These are phyloP conservation scores for Nicotiana noctiflora DNA, from an alignment of 257 asterid genomes.

Conservation along the genomic window DNA sequence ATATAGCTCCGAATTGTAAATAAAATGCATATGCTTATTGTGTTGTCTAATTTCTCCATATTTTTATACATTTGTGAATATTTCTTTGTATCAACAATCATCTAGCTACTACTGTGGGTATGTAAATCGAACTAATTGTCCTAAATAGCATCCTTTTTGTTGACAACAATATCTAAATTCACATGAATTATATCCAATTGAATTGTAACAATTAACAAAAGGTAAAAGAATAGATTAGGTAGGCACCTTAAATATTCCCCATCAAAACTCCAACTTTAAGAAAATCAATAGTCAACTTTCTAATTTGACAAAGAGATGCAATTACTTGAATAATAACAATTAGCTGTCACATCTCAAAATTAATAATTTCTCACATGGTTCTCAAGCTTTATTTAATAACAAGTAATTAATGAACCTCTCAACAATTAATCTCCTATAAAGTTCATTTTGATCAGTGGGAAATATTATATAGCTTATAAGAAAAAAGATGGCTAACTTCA, in stretches of 20 bases:
- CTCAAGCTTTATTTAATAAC: background rate
- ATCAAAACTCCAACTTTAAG: too few relatives aligned
- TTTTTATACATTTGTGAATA: too few relatives aligned
- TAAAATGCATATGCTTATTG: too few relatives aligned
- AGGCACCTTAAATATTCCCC: background rate
- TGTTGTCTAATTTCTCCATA: too few relatives aligned
- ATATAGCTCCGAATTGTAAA: too few relatives aligned
- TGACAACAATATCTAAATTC: background rate
- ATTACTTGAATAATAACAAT: background rate
- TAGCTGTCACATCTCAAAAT: background rate
- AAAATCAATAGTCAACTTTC: background rate
- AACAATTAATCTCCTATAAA: background rate
- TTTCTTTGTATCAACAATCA: too few relatives aligned
- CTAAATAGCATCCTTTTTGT: too few relatives aligned
- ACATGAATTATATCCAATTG: background rate
- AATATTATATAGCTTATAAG: background rate
- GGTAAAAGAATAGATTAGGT: background rate
- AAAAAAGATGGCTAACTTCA: background rate
- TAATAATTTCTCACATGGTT: background rate
- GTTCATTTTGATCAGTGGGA: background rate
- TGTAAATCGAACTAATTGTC: too few relatives aligned
- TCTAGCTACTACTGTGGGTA: too few relatives aligned
- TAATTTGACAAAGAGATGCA: background rate
- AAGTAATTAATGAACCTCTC: too few relatives aligned
- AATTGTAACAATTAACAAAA: background rate